phyloP scores from a whole-genome alignment of 2,329 filamentous ascomycete species.

The Fusarium newnesense region DNA sequence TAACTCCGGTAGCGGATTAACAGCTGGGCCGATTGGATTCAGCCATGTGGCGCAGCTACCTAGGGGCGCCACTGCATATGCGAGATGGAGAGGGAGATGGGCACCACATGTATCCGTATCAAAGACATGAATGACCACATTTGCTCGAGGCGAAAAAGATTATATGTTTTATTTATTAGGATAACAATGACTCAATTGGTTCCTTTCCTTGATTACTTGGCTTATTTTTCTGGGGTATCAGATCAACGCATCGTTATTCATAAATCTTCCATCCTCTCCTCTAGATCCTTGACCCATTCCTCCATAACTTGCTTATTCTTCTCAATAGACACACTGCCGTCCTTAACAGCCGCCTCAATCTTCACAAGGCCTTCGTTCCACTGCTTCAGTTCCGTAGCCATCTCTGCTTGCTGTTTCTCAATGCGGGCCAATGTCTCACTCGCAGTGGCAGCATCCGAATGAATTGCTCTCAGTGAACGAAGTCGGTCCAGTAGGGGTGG shows the following conservation, averaged over 20 bases:
- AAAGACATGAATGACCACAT: neutral
- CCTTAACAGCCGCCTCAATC: conserved; percentile 78
- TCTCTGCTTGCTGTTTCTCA: conserved; percentile 82
- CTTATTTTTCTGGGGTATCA: conserved; percentile 48
- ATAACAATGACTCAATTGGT: neutral
- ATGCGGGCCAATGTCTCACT: conserved; percentile 80
- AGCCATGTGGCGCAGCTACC: conserved; percentile 36
- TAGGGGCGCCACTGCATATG: neutral
- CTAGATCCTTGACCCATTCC: conserved; percentile 87
- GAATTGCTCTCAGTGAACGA: conserved; percentile 83
- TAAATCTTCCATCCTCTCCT: conserved; percentile 76
- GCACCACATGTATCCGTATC: neutral
- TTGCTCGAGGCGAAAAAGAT: neutral
- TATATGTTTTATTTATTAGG: neutral
- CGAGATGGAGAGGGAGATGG: neutral
- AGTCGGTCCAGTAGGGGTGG: conserved; percentile 87
- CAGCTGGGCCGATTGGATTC: neutral
- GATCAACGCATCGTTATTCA: conserved; percentile 47
- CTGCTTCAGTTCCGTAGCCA: conserved; percentile 83
- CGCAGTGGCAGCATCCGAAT: conserved; percentile 86
- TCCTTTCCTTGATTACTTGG: neutral
- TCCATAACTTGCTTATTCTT: conserved; percentile 88
- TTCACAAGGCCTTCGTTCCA: conserved; percentile 86
- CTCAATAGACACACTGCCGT: conserved; percentile 75
- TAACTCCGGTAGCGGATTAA: conserved; percentile 35